Evolutionary conservation across 176 grass and related monocot species (phyloP).

Genomic region (Zea luxurians): DNA sequence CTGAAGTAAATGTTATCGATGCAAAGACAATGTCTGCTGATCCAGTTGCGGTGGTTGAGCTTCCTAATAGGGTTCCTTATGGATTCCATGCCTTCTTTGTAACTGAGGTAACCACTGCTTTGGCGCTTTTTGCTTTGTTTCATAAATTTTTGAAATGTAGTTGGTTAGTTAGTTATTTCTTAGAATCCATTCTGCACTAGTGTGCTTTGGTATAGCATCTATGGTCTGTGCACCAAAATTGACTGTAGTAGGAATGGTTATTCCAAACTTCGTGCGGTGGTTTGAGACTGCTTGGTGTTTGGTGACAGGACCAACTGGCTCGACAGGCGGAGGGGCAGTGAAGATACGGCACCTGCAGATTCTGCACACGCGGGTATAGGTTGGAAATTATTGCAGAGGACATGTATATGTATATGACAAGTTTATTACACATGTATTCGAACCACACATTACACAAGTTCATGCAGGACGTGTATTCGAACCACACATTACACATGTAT

Average conservation of each 20-base stretch:
- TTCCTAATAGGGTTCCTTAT: conserved; percentile 78
- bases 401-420: not conserved
- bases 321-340: conserved; percentile 28
- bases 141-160: not conserved
- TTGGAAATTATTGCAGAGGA: no score
- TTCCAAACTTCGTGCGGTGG: not conserved
- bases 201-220: not conserved
- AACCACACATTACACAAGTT: not conserved
- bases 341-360: not conserved
- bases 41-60: conserved; percentile 70
- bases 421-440: not conserved
- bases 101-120: conserved; percentile 53
- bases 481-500: not conserved
- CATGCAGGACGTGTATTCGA: not conserved
- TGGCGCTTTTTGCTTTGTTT: not conserved
- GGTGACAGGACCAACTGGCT: conserved; percentile 46
- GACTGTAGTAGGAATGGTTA: not conserved
- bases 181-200: not conserved
- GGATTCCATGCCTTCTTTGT: conserved; percentile 96
- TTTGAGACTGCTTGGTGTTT: not conserved
- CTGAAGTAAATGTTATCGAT: no score
- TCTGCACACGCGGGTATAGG: no score
- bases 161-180: not conserved
- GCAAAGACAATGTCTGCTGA: no score
- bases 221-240: not conserved